These are phyloP conservation scores for Nematocida sp. DNA, from an alignment of 371 early-diverging fungal genomes.

Conservation along the genomic window DNA sequence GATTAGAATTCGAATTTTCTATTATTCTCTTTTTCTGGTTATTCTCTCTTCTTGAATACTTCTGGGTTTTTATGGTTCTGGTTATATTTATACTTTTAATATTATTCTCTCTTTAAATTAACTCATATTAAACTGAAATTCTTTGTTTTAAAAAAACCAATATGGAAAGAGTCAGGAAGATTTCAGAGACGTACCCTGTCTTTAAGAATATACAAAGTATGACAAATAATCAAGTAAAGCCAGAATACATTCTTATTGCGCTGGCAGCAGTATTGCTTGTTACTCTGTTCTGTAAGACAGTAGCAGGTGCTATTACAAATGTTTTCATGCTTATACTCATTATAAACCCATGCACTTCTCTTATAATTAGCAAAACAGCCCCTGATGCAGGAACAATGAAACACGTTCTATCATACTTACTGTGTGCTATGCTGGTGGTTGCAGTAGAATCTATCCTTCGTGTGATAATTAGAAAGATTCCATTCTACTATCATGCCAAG, in stretches of 20 bases:
- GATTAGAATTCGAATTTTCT: too few relatives aligned
- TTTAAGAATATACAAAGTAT: conserved; percentile 58
- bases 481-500: conserved; percentile 65
- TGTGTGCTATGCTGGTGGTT: conserved; percentile 56
- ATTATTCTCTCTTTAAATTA: neutral
- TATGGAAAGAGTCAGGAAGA: conserved; percentile 66
- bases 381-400: conserved; percentile 53
- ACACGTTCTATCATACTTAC: conserved; percentile 63
- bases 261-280: conserved; percentile 34
- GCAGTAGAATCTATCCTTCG: conserved; percentile 55
- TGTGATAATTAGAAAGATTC: conserved; percentile 51
- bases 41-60: too few relatives aligned
- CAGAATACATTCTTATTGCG: conserved; percentile 62
- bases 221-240: conserved; percentile 51
- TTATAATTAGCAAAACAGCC: conserved; percentile 55
- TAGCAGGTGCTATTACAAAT: conserved; percentile 45
- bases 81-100: too few relatives aligned
- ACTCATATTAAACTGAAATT: conserved; percentile 47
- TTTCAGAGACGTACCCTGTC: conserved; percentile 61
- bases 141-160: conserved; percentile 58
- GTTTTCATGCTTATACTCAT: conserved; percentile 24
- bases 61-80: too few relatives aligned
- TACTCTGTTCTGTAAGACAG: conserved; percentile 25
- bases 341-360: neutral
- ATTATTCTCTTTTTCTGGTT: too few relatives aligned